A percentile compares a stretch with the other conserved stretches of the same genome.
Conservation (phyloP, 2,329 filamentous ascomycete species). For the Huntiella abstrusa region DNA sequence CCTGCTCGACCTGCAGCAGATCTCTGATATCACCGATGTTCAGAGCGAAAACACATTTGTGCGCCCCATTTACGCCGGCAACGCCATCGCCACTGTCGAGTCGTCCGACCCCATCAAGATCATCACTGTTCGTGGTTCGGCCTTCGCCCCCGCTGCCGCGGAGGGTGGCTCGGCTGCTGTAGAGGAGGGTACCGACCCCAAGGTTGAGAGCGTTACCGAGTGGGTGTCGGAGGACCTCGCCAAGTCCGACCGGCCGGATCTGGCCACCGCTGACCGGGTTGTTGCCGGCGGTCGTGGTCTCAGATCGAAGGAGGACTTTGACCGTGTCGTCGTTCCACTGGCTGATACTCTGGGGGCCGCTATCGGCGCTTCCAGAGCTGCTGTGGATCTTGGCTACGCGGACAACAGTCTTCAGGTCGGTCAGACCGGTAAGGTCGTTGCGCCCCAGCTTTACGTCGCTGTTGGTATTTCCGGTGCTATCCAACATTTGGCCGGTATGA, state of each 20-base stretch:
- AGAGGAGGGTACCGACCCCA: conserved; percentile 70
- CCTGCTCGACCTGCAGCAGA: conserved; percentile 76
- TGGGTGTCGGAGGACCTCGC: conserved; percentile 90
- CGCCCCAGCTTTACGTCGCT: conserved; percentile 84
- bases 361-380: conserved; percentile 83
- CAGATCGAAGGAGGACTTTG: conserved; percentile 97
- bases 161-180: conserved; percentile 57
- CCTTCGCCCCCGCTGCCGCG: conserved; percentile 58
- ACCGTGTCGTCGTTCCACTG: conserved; percentile 76
- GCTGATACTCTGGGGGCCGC: conserved; percentile 89
- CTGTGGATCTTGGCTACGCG: conserved; percentile 91
- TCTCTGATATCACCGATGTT: conserved; percentile 78
- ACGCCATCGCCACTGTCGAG: conserved; percentile 90
- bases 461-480: conserved; percentile 95
- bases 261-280: conserved; percentile 72
- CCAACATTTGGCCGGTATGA: conserved; percentile 97
- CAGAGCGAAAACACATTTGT: conserved; percentile 88
- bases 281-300: conserved; percentile 87
- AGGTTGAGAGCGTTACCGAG: conserved; percentile 52
- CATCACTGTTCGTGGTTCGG: conserved; percentile 81
- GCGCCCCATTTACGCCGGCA: conserved; percentile 91
- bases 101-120: conserved; percentile 72
- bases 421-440: conserved; percentile 97
- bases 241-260: conserved; percentile 84
- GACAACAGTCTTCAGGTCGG: conserved; percentile 98